A percentile compares a stretch with the other conserved stretches of the same genome.
These are phyloP conservation scores for Nitzschia inconspicua DNA, from an alignment of 108 stramenopile genomes.

Conservation along the genomic window DNA sequence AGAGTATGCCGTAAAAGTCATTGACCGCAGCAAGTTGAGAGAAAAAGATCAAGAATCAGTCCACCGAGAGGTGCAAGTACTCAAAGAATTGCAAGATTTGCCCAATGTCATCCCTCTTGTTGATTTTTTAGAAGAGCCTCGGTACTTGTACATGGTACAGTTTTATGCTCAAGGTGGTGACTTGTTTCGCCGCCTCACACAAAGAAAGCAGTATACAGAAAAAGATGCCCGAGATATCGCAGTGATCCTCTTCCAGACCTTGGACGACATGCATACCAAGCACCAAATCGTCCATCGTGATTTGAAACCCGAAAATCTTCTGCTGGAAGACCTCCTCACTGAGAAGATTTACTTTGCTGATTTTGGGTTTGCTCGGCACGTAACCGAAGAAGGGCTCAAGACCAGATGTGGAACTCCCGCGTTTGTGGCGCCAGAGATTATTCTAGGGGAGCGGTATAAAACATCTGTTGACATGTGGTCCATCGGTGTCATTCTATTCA, in stretches of 20 bases:
- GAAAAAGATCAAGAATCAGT: conserved; percentile 53
- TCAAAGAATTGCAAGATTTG: conserved; percentile 33
- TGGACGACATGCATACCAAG: conserved; percentile 67
- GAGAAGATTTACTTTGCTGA: conserved; percentile 76
- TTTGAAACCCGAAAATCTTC: conserved; percentile 85
- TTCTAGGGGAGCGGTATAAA: conserved; percentile 59
- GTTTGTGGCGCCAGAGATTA: conserved; percentile 92
- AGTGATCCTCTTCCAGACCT: conserved; percentile 52
- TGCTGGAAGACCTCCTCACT: conserved; percentile 45
- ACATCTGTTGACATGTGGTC: conserved; percentile 89
- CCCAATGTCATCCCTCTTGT: conserved; percentile 66
- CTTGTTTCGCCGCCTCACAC: conserved; percentile 86
- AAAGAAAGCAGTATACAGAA: conserved; percentile 74
- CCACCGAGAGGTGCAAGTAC: conserved; percentile 56
- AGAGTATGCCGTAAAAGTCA: conserved; percentile 38
- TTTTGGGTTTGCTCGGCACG: conserved; percentile 90
- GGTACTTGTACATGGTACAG: conserved; percentile 74
- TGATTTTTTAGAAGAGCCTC: conserved; percentile 73
- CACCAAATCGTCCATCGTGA: conserved; percentile 89
- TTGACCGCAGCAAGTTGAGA: conserved; percentile 30
- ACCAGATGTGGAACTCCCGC: conserved; percentile 89
- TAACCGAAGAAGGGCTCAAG: conserved; percentile 52
- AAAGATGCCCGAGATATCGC: conserved; percentile 81
- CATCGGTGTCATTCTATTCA: conserved; percentile 87
- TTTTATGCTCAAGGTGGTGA: conserved; percentile 88